Percentiles rank a stretch among this genome's conserved stretches.
Conservation (phyloP, 1,284 basidiomycete genomes). For the Ustilago shanxiensis region DNA sequence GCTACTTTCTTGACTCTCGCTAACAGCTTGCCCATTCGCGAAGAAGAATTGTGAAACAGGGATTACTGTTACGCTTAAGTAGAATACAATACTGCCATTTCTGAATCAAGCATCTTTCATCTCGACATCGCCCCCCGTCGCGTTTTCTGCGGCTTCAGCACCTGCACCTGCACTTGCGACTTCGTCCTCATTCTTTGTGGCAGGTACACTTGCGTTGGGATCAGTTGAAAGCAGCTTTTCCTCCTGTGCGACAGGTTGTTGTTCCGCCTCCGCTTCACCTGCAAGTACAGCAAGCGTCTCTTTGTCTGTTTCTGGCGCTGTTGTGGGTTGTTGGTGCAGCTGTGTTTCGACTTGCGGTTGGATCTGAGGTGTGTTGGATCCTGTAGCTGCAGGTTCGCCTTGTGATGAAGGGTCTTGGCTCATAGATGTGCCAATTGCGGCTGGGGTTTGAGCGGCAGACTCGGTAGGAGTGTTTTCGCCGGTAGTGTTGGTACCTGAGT, state of each 20-base stretch:
- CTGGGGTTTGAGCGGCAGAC: constrained; percentile 23
- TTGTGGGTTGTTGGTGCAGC: constrained; percentile 30
- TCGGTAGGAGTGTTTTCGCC: constrained; percentile 26
- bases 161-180: neutral
- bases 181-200: constrained; percentile 24
- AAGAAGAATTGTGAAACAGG: neutral
- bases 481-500: constrained; percentile 19
- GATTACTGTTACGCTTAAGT: neutral
- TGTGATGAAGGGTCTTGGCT: constrained; percentile 20
- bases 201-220: constrained; percentile 15
- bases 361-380: constrained; percentile 25
- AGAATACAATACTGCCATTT: constrained; percentile 1
- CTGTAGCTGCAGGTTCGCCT: constrained; percentile 17
- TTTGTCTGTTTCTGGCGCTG: constrained; percentile 10
- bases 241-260: constrained; percentile 17
- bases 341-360: constrained; percentile 44
- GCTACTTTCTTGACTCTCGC: constrained; percentile 25
- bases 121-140: constrained; percentile 22
- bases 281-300: constrained; percentile 31
- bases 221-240: constrained; percentile 19
- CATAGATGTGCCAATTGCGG: neutral
- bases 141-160: no score
- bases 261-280: constrained; percentile 22
- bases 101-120: constrained; percentile 29
- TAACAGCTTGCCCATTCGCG: neutral